Percentiles rank a stretch among this genome's conserved stretches.
These are phyloP conservation scores for Ogataea angusta DNA, from an alignment of 805 yeast species.

Conservation along the genomic window DNA sequence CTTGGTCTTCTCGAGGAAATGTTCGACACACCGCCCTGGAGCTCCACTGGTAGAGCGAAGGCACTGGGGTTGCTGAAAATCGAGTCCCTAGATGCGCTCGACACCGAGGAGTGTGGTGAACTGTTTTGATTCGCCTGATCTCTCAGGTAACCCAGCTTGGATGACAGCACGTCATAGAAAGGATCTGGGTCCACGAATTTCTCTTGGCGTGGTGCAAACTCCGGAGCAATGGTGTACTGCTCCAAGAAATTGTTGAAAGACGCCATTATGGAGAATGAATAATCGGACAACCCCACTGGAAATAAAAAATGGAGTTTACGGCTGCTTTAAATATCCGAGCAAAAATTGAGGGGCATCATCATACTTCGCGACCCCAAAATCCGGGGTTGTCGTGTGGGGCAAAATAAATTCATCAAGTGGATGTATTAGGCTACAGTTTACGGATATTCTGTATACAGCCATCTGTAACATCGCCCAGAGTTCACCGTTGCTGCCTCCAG, in stretches of 20 bases:
- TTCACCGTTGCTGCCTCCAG: constrained; percentile 1
- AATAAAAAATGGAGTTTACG: constrained; percentile 7
- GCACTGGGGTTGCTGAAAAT: constrained; percentile 22
- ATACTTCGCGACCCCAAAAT: constrained; percentile 2
- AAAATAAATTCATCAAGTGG: neutral
- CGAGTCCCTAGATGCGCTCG: constrained; percentile 30
- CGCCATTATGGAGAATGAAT: constrained; percentile 8
- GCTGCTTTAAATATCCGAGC: constrained; percentile 11
- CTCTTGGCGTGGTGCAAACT: constrained; percentile 1
- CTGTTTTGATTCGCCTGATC: constrained; percentile 17
- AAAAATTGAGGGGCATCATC: constrained; percentile 9
- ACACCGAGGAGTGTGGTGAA: constrained; percentile 32
- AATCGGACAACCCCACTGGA: constrained; percentile 8
- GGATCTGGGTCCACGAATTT: constrained; percentile 13
- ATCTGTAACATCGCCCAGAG: neutral
- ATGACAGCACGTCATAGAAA: constrained; percentile 20
- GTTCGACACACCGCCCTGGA: constrained; percentile 62
- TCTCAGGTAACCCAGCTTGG: constrained; percentile 15
- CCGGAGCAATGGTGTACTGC: constrained; percentile 3
- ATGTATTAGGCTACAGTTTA: constrained; percentile 3
- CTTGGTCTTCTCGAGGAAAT: constrained; percentile 70
- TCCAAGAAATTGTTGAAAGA: constrained; percentile 16
- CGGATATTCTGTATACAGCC: constrained; percentile 3
- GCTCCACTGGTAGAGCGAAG: constrained; percentile 52
- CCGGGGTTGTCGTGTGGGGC: constrained; percentile 13